Evolutionary conservation across 345 rosid genomes (phyloP).

Genomic region (Carallia brachiata): DNA sequence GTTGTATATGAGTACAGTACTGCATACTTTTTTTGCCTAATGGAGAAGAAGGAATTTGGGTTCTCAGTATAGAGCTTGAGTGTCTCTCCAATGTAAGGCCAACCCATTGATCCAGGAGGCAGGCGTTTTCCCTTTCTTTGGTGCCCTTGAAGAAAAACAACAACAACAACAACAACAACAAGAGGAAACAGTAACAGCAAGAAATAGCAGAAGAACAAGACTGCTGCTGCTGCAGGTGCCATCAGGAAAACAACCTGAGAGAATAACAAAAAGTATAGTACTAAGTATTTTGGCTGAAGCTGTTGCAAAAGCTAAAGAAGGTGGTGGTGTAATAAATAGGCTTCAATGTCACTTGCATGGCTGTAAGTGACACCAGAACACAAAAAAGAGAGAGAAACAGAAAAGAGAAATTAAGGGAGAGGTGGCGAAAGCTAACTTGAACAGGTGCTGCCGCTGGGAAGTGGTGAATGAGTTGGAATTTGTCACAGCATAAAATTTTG

Average conservation of each 20-base stretch:
- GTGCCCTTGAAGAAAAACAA: slow-evolving; percentile 39
- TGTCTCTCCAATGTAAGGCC: slow-evolving; percentile 97
- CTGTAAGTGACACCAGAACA: background rate
- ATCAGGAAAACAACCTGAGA: slow-evolving; percentile 16
- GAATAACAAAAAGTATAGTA: background rate
- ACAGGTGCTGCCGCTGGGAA: background rate
- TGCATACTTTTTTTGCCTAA: slow-evolving; percentile 61
- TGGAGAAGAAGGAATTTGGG: slow-evolving; percentile 82
- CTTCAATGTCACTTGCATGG: slow-evolving; percentile 33
- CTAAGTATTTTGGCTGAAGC: background rate
- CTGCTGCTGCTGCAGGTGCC: background rate
- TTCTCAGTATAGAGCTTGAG: slow-evolving; percentile 79
- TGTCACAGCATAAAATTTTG: slow-evolving; percentile 2
- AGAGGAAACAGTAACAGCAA: slow-evolving; percentile 16
- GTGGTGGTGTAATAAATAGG: background rate
- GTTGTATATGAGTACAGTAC: no score
- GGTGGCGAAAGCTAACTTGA: slow-evolving; percentile 16
- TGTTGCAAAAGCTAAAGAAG: slow-evolving; percentile 1
- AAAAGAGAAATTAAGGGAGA: slow-evolving; percentile 2
- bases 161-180: slow-evolving; percentile 13
- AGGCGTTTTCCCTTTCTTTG: slow-evolving; percentile 37
- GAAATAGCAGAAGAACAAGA: slow-evolving; percentile 6
- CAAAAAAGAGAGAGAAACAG: background rate
- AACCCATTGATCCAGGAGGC: slow-evolving; percentile 96
- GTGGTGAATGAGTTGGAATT: background rate